phyloP scores from a whole-genome alignment of 2,329 filamentous ascomycete species.

The Fusarium sp. region DNA sequence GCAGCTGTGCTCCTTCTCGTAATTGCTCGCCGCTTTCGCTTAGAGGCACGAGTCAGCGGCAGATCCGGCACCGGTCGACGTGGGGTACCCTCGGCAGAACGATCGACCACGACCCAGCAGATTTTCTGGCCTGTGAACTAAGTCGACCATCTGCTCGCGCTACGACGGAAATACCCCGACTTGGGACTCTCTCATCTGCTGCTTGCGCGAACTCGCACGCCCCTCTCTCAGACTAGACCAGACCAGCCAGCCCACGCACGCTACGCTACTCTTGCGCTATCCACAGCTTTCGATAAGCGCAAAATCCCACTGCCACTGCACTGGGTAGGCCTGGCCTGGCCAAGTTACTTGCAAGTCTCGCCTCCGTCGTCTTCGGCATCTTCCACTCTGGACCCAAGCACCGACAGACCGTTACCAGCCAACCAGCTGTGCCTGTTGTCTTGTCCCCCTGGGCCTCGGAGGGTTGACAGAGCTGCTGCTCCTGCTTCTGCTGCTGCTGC shows the following conservation, averaged over 20 bases:
- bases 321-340: slow-evolving; percentile 36
- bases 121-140: slow-evolving; percentile 42
- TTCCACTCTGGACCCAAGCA: slow-evolving; percentile 27
- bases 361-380: slow-evolving; percentile 35
- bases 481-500: neutral
- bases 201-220: slow-evolving; percentile 39
- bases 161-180: slow-evolving; percentile 52
- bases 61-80: slow-evolving; percentile 48
- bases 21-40: slow-evolving; percentile 47
- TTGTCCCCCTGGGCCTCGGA: slow-evolving; percentile 5
- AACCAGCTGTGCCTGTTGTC: slow-evolving; percentile 1
- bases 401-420: slow-evolving; percentile 16
- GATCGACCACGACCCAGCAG: slow-evolving; percentile 42
- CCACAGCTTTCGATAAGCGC: slow-evolving; percentile 48
- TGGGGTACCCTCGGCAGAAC: slow-evolving; percentile 47
- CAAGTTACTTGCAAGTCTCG: slow-evolving; percentile 17
- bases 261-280: slow-evolving; percentile 19
- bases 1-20: slow-evolving; percentile 30
- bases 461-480: slow-evolving; percentile 24
- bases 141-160: slow-evolving; percentile 40
- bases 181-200: slow-evolving; percentile 30
- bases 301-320: slow-evolving; percentile 44
- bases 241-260: neutral
- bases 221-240: slow-evolving; percentile 35
- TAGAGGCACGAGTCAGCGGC: slow-evolving; percentile 48